Percentiles rank a stretch among this genome's conserved stretches.
Conservation (phyloP, 2,329 filamentous ascomycete genomes). For the Cordyceps farinosa region DNA sequence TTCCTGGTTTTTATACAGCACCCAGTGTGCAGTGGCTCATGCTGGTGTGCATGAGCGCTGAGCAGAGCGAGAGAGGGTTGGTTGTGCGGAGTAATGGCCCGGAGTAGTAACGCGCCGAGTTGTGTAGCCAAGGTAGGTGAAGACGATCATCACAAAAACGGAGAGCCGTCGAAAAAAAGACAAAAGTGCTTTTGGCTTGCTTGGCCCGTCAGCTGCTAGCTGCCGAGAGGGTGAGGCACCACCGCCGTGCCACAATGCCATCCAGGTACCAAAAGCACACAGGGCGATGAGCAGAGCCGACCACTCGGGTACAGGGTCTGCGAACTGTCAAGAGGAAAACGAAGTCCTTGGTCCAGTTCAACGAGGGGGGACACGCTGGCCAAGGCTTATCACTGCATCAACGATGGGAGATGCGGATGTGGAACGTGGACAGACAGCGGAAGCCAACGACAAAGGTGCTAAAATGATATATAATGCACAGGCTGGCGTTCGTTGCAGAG, state of each 20-base stretch:
- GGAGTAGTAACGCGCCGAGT: background rate
- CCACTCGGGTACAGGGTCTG: too few species aligned
- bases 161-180: background rate
- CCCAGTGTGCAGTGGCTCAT: too few species aligned
- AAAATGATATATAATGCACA: background rate
- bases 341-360: too few species aligned
- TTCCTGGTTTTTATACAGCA: background rate
- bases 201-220: conserved; percentile 5
- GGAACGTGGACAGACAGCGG: background rate
- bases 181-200: conserved; percentile 4
- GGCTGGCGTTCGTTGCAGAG: conserved; percentile 6
- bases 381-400: too few species aligned
- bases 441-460: background rate
- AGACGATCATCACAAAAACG: background rate
- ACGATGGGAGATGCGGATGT: background rate
- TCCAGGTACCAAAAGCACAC: too few species aligned
- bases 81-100: background rate
- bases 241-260: too few species aligned
- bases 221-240: background rate
- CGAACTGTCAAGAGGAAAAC: too few species aligned
- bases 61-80: background rate
- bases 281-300: too few species aligned
- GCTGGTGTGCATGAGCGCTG: too few species aligned
- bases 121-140: too few species aligned
- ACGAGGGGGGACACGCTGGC: too few species aligned